phyloP scores from a whole-genome alignment of 208 protist genomes.

The Acanthamoeba sp. region DNA sequence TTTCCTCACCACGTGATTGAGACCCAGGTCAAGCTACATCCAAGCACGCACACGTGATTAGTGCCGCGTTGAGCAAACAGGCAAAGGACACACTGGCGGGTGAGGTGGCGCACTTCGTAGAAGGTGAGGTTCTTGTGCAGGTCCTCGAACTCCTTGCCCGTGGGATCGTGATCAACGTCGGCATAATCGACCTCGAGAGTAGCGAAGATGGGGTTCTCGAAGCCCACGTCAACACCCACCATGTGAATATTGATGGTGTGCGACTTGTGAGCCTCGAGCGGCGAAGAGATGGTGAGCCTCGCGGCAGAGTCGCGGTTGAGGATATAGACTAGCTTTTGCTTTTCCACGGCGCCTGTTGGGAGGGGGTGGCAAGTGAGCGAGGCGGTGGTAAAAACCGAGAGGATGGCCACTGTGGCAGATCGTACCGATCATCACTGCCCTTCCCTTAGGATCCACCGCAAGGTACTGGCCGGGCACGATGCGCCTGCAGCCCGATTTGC shows the following conservation, averaged over 20 bases:
- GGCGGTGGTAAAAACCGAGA: neutral
- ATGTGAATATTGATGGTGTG: constrained; percentile 91
- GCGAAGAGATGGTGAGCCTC: constrained; percentile 94
- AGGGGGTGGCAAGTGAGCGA: neutral
- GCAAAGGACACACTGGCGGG: neutral
- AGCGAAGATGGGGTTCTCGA: constrained; percentile 96
- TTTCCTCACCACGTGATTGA: constrained; percentile 99
- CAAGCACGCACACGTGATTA: neutral
- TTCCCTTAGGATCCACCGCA: constrained; percentile 95
- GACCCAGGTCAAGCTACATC: constrained; percentile 95
- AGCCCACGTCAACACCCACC: constrained; percentile 94
- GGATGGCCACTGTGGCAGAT: too few relatives aligned
- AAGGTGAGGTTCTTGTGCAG: constrained; percentile 74
- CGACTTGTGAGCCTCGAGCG: constrained; percentile 95
- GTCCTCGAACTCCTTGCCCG: constrained; percentile 75
- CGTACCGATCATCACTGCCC: constrained; percentile 96
- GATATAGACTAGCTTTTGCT: constrained; percentile 97
- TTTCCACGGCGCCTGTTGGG: constrained; percentile 91
- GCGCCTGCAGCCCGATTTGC: constrained; percentile 96
- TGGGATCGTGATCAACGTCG: constrained; percentile 84
- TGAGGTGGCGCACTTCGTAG: constrained; percentile 52
- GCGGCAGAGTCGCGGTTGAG: constrained; percentile 92
- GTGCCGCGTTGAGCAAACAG: neutral
- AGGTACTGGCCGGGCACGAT: constrained; percentile 96
- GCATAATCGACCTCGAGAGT: constrained; percentile 92